Base-by-base conservation (phyloP, 2,329 filamentous ascomycete species). In the Arthrobotrys entomopaga region DNA sequence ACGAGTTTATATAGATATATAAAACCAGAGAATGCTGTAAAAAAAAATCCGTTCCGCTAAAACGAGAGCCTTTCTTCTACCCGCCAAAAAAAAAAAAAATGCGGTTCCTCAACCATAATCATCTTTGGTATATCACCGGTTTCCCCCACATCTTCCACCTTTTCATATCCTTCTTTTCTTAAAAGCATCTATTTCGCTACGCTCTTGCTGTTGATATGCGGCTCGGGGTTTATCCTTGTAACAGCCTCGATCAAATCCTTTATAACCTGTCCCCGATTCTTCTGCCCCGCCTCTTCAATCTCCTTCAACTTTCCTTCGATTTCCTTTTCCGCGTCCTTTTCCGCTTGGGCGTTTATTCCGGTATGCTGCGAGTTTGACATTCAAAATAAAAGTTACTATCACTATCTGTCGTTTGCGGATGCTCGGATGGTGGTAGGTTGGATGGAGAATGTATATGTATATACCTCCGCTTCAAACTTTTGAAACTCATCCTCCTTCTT, bases 401-500 rank as follows among this genome's bases (percentile, higher is more conserved):
- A 57, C 22, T 19, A 57, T 57, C 20, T 3, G 42, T 26, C 19
- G n/a, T 15, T 20, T 52, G n/a, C n/a, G n/a, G n/a, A 13, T 29
- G 34, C 29, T 60, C 54, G 22, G 22, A 22, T 22, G 2, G 15
- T 19, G 20, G 3, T 19, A 49, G 56, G 42, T 65, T 54, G 15
- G 43, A 6, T 26, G 49, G 78, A 16, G 20, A 10, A 19, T 29
- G 20, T 5, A 34, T 5, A 34, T 34, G 29, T 29, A 34, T 15
- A 80, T 80, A 90, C 88, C 87, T 91, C 87, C 77, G 92, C 87
- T 85, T 98, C 93, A 80, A 96, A 98, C 81, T 91, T 90, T 86
- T 95, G 94, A 85, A 93, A 98, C 83, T 98, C 94, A 40, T 91
- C 87, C 80, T 99, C 95, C 85, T 97, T 99, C 79, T 90, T 84